Conservation (phyloP, 1,284 basidiomycete genomes). For the Ceratobasidium theobromae region DNA sequence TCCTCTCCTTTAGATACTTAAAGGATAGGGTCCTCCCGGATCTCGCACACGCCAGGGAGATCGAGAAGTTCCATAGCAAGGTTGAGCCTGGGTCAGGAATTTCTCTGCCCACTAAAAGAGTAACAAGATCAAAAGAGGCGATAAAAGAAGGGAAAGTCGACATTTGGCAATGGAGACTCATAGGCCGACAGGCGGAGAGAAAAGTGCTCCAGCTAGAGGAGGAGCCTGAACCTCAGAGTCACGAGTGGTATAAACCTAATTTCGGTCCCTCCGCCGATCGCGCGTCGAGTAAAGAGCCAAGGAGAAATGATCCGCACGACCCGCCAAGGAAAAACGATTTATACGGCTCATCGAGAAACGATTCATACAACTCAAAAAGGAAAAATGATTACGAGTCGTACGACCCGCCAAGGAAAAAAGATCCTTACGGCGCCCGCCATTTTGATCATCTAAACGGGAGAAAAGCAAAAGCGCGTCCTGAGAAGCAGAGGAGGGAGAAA, state of each 20-base stretch:
- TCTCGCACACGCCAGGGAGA: background rate
- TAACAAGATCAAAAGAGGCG: slow-evolving; percentile 2
- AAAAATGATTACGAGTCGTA: background rate
- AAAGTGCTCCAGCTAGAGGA: slow-evolving; percentile 3
- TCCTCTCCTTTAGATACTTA: background rate
- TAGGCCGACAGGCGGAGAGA: background rate
- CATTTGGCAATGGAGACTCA: slow-evolving; percentile 11
- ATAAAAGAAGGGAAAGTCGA: background rate
- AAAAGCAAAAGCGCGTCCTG: slow-evolving; percentile 1
- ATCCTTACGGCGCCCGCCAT: slow-evolving; percentile 12
- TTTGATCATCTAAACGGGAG: slow-evolving; percentile 9
- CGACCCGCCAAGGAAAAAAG: background rate
- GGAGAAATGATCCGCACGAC: no score
- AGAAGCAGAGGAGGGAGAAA: background rate
- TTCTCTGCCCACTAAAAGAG: background rate
- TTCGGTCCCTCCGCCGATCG: no score
- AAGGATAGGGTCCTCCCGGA: slow-evolving; percentile 5
- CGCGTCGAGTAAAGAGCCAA: no score
- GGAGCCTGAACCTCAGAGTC: background rate
- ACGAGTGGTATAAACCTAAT: slow-evolving; percentile 3
- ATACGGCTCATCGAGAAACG: no score
- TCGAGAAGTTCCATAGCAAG: slow-evolving; percentile 10
- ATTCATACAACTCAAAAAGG: no score
- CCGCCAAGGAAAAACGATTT: no score
- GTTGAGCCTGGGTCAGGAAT: background rate